phyloP scores from a whole-genome alignment of 2,329 filamentous ascomycete genomes.

The Cladosporium sp. region DNA sequence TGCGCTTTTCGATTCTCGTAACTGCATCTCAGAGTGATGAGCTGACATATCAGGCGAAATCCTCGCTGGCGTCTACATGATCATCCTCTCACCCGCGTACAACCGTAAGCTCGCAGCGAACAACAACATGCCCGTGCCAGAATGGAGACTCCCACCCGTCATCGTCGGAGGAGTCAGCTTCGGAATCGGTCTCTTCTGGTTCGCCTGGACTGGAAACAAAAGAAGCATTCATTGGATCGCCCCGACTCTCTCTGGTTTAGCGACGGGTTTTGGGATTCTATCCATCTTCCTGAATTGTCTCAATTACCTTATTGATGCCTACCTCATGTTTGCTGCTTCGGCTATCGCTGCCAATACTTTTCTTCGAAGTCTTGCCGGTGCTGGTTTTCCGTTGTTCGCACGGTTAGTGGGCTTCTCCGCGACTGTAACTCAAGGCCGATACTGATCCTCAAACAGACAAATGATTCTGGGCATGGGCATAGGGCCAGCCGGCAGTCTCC shows the following conservation, averaged over 20 bases:
- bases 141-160: slow-evolving; percentile 53
- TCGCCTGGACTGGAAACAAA: slow-evolving; percentile 31
- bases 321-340: slow-evolving; percentile 51
- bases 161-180: slow-evolving; percentile 47
- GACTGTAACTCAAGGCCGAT: neutral
- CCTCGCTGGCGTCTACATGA: slow-evolving; percentile 24
- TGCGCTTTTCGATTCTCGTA: neutral
- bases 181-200: slow-evolving; percentile 31
- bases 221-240: slow-evolving; percentile 35
- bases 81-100: slow-evolving; percentile 26
- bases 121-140: slow-evolving; percentile 49
- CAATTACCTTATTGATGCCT: slow-evolving; percentile 57
- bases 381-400: slow-evolving; percentile 51
- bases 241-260: slow-evolving; percentile 41
- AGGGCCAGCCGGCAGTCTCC: slow-evolving; percentile 42
- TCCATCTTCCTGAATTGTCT: slow-evolving; percentile 54
- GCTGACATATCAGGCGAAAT: slow-evolving; percentile 22
- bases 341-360: slow-evolving; percentile 54
- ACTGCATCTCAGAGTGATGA: neutral
- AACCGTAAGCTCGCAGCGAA: slow-evolving; percentile 37
- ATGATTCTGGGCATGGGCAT: slow-evolving; percentile 40
- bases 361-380: slow-evolving; percentile 46
- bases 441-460: slow-evolving; percentile 19
- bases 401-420: neutral
- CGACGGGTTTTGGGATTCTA: slow-evolving; percentile 55